These are phyloP conservation scores for Schizophyllum amplum DNA, from an alignment of 1,284 basidiomycete genomes.

Conservation along the genomic window DNA sequence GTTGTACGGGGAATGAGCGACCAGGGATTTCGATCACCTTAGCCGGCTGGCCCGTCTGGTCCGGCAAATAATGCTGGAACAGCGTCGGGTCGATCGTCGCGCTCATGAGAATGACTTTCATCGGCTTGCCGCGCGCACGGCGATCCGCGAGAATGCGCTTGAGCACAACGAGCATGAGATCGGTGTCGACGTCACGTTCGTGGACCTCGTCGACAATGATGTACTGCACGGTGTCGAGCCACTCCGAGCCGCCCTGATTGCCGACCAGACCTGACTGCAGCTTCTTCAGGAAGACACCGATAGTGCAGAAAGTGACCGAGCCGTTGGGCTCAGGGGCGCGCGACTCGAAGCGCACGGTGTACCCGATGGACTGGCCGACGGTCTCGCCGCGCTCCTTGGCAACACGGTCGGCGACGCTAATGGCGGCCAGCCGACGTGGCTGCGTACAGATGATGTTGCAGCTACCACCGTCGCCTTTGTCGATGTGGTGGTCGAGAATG, in stretches of 20 bases:
- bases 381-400: conserved; percentile 82
- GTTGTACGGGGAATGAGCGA: conserved; percentile 83
- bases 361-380: conserved; percentile 75
- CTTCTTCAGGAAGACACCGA: conserved; percentile 84
- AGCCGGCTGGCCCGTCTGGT: conserved; percentile 54
- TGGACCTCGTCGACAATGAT: conserved; percentile 96
- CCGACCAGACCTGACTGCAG: conserved; percentile 73
- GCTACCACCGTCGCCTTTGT: conserved; percentile 68
- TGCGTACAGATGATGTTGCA: conserved; percentile 96
- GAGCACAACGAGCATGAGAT: conserved; percentile 85
- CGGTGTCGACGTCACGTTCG: conserved; percentile 93
- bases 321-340: conserved; percentile 80
- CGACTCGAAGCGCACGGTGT: conserved; percentile 89
- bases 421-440: conserved; percentile 87
- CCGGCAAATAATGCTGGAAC: conserved; percentile 84
- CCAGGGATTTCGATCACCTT: conserved; percentile 86
- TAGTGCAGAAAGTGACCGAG: conserved; percentile 90
- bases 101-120: conserved; percentile 93
- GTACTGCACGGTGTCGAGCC: conserved; percentile 82
- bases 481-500: conserved; percentile 82
- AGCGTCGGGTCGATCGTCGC: conserved; percentile 90
- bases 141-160: conserved; percentile 81
- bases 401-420: conserved; percentile 89
- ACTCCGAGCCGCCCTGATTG: conserved; percentile 20
- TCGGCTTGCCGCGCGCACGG: conserved; percentile 61